Conservation (phyloP, 1,139 yeast species). For the Kluyveromyces sp. region DNA sequence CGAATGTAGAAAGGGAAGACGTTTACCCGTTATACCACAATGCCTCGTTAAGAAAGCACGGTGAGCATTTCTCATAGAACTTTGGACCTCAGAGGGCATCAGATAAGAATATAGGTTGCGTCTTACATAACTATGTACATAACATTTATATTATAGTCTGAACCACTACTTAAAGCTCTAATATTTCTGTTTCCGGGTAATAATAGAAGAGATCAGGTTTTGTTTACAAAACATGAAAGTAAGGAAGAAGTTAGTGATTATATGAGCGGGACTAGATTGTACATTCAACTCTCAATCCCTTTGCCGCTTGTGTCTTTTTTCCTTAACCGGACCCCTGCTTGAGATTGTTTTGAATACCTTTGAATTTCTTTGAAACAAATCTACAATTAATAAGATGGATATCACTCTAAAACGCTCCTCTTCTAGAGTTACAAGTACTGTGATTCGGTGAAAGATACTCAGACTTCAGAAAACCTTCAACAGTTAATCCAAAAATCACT, state of each 20-base stretch:
- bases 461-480: neutral
- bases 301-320: no score
- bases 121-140: neutral
- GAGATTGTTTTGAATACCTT: no score
- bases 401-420: neutral
- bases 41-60: conserved; percentile 67
- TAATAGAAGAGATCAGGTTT: neutral
- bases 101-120: neutral
- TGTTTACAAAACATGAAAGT: no score
- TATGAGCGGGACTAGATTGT: no score
- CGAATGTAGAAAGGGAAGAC: conserved; percentile 34
- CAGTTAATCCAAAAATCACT: conserved; percentile 6
- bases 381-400: neutral
- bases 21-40: conserved; percentile 59
- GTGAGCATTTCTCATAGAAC: conserved; percentile 49
- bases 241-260: no score
- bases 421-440: neutral
- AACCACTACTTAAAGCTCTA: no score
- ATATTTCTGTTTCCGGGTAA: neutral
- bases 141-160: neutral
- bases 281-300: no score
- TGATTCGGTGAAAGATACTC: neutral
- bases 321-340: no score
- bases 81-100: neutral
- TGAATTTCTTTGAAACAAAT: no score